Percentiles rank a stretch among this genome's conserved stretches.
These are phyloP conservation scores for Phytophthora pluvialis DNA, from an alignment of 352 stramenopile genomes.

Conservation along the genomic window DNA sequence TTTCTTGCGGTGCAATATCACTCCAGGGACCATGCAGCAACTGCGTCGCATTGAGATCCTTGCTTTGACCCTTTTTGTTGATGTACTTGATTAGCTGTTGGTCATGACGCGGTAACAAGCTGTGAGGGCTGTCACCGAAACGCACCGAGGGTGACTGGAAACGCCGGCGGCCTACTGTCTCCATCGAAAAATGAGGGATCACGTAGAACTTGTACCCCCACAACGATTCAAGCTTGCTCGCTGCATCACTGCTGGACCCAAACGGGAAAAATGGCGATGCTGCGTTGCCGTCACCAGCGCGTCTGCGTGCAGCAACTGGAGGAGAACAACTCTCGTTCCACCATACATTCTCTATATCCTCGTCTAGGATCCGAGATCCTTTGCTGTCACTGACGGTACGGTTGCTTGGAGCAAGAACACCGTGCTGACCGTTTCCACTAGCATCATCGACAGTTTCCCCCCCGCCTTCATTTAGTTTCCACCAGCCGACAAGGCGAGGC, in stretches of 20 bases:
- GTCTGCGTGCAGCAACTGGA: constrained; percentile 34
- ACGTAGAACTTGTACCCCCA: constrained; percentile 84
- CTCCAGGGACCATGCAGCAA: constrained; percentile 62
- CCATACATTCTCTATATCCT: constrained; percentile 13
- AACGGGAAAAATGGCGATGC: constrained; percentile 37
- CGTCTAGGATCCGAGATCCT: constrained; percentile 9
- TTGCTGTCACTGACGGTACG: constrained; percentile 1
- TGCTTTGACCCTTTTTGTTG: constrained; percentile 62
- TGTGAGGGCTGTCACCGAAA: constrained; percentile 26
- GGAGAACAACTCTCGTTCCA: constrained; percentile 37
- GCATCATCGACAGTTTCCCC: constrained; percentile 49
- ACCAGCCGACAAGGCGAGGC: constrained; percentile 58
- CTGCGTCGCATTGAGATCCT: constrained; percentile 56
- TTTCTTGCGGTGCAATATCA: constrained; percentile 62
- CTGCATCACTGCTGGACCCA: constrained; percentile 1
- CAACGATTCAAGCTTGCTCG: constrained; percentile 11
- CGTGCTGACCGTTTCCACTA: constrained; percentile 40
- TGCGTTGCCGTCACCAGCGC: constrained; percentile 28
- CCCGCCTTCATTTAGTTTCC: constrained; percentile 66
- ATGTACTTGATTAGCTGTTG: constrained; percentile 78
- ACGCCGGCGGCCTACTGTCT: constrained; percentile 55
- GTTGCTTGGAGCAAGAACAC: constrained; percentile 7
- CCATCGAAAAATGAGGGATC: constrained; percentile 67
- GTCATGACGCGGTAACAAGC: constrained; percentile 49
- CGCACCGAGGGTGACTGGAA: constrained; percentile 48